Evolutionary conservation across 768 basidiomycete genomes (phyloP), one percentile per base, ranked within the genome.

Genomic region (Xerocomus brunneocitrinus): DNA sequence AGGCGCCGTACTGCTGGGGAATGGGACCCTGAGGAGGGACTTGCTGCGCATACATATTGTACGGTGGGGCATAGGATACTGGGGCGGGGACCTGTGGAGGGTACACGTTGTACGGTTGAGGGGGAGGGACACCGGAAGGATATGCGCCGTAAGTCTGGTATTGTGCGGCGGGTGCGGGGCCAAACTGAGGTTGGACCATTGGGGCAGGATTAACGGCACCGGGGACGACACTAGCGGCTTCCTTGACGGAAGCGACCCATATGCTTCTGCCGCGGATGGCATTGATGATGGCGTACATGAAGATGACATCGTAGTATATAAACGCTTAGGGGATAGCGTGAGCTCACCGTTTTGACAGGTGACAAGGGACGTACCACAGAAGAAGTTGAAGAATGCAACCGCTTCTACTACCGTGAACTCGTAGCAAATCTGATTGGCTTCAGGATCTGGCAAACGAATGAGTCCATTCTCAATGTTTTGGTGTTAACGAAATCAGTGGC

Each of bases 191-290:
- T 49, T 54, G 59, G 9, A 19, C 35, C 45, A 59, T 41, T 14
- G 53, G 46, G n/a, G 48, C 44, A 14, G 35, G 30, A 22, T 42
- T 50, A 14, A 38, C 35, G n/a, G 55, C 16, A 31, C 39, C 34
- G 4, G 54, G 36, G 8, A 27, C 24, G 9, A 34, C 35, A 3
- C 16, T n/a, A 27, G 55, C 25, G 5, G 61, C 65, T 49, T 61
- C 65, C 3, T 50, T 47, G 25, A 67, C 58, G 19, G 65, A 69
- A 42, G 49, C 5, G 1, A 48, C 61, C 67, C 69, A 67, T 3
- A 71, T 32, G 24, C 56, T 16, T 32, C 27, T 62, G 24, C 69
- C 65, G 32, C 53, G 58, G 25, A 63, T 47, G 16, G 58, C 58
- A 10, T 46, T 55, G 53, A 65, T 58, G 40, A 65, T 59, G 43